phyloP scores from a whole-genome alignment of 2,329 filamentous ascomycete species.

The Sarocladium oryzae region DNA sequence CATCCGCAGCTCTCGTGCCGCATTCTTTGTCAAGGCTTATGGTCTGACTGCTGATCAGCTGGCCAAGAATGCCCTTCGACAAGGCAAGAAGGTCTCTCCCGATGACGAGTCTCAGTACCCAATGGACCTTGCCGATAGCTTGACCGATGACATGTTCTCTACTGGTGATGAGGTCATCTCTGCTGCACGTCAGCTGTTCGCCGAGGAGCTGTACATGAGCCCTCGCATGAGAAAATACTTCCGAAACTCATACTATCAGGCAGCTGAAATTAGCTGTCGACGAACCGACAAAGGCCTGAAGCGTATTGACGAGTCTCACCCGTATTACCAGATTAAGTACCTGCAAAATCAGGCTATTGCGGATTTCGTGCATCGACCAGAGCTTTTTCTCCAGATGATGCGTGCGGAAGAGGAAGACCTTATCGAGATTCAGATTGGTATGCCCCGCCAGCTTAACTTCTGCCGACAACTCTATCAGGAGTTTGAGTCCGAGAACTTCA shows the following conservation, averaged over 20 bases:
- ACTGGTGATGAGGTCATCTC: constrained; percentile 70
- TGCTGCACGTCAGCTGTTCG: constrained; percentile 79
- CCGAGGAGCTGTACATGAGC: constrained; percentile 82
- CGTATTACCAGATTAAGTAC: constrained; percentile 98
- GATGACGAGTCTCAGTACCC: constrained; percentile 79
- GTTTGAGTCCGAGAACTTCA: constrained; percentile 92
- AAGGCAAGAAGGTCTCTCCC: constrained; percentile 71
- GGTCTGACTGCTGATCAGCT: constrained; percentile 86
- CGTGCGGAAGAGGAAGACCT: constrained; percentile 93
- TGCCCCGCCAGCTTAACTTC: constrained; percentile 72
- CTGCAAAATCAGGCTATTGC: constrained; percentile 80
- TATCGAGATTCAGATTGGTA: constrained; percentile 73
- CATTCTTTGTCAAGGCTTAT: constrained; percentile 78
- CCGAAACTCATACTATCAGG: constrained; percentile 74
- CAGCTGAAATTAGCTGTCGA: constrained; percentile 77
- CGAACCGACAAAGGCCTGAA: constrained; percentile 91
- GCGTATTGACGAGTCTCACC: constrained; percentile 89
- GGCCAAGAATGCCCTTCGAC: constrained; percentile 75
- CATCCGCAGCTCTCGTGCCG: constrained; percentile 72
- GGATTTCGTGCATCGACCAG: constrained; percentile 75
- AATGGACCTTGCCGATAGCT: constrained; percentile 77
- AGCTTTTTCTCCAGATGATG: constrained; percentile 93
- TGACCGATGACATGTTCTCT: constrained; percentile 66
- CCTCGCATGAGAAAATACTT: constrained; percentile 87
- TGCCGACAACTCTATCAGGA: constrained; percentile 70